phyloP scores from a whole-genome alignment of 192 early-diverging fungal species.

The Backusella macrospora region DNA sequence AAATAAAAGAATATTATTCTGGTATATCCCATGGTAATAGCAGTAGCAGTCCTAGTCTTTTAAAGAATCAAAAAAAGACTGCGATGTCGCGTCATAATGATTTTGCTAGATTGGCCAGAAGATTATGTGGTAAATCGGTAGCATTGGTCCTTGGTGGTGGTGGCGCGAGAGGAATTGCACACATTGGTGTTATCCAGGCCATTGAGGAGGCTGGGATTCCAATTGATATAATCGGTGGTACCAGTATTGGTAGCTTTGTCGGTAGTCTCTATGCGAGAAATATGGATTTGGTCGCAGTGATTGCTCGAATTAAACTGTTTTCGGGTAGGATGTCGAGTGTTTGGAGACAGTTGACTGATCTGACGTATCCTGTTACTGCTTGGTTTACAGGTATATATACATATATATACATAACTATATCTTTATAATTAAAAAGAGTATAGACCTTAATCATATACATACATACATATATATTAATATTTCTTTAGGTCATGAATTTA shows the following conservation, averaged over 20 bases:
- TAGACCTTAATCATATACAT: too few relatives aligned
- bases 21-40: slow-evolving; percentile 36
- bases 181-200: slow-evolving; percentile 89
- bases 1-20: slow-evolving; percentile 69
- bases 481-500: slow-evolving; percentile 84
- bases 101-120: slow-evolving; percentile 73
- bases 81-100: not conserved
- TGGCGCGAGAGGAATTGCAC: slow-evolving; percentile 92
- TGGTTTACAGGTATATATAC: slow-evolving; percentile 72
- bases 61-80: slow-evolving; percentile 46
- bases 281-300: slow-evolving; percentile 83
- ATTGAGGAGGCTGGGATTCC: slow-evolving; percentile 97
- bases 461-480: not conserved
- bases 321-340: slow-evolving; percentile 72
- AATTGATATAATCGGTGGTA: slow-evolving; percentile 96
- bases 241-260: slow-evolving; percentile 92
- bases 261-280: slow-evolving; percentile 90
- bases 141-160: slow-evolving; percentile 95
- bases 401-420: not conserved
- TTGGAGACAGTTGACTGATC: slow-evolving; percentile 89
- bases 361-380: slow-evolving; percentile 94
- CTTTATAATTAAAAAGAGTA: not conserved
- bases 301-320: slow-evolving; percentile 87
- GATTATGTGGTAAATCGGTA: slow-evolving; percentile 89
- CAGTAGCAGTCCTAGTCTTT: not conserved